Evolutionary conservation across 495 filamentous ascomycete species (phyloP), one percentile per base, ranked within the genome.

Genomic region (Neurospora sublineolata): DNA sequence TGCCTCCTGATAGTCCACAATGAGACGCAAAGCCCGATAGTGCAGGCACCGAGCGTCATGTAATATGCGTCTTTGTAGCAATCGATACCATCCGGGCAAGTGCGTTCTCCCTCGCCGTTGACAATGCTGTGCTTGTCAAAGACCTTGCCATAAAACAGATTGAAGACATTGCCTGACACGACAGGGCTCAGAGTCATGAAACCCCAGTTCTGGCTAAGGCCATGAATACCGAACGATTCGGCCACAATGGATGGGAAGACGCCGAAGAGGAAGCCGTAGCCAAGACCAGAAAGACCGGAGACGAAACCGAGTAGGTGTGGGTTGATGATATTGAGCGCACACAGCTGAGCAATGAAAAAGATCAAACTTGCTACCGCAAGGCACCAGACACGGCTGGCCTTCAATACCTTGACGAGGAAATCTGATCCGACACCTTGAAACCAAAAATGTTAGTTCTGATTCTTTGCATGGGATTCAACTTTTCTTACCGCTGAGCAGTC

Each of bases 261-360:
- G 75, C 96, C 95, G 77, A 97, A 98, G 3, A 98, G 85, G 75
- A 97, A 93, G 1, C 95, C 95, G 82, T 99, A 99, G 6, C 89
- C 95, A 8, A 98, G 83, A 14, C 95, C 95, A 6, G 91, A 97
- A 52, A 97, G 85, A 2, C 86, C 86, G 1, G 94, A 97, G 38
- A 98, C 90, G 44, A 92, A 79, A 73, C 86, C 88, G 4, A 98
- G 89, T 39, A 87, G 81, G 77, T 94, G 86, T 0, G 95, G 95
- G 80, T 96, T 93, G 72, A 86, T 84, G 74, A 97, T 89, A n/a
- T 83, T 87, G 41, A 94, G 81, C 6, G 93, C 95, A 72, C 86
- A 91, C 20, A 97, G 74, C 79, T 98, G 94, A 16, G 92, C 94
- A 14, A 91, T 68, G 44, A 87, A 89, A 83, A 98, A 98, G 77